Base-by-base conservation (phyloP, 2,329 filamentous ascomycete species). In the Epichloe glyceriae region DNA sequence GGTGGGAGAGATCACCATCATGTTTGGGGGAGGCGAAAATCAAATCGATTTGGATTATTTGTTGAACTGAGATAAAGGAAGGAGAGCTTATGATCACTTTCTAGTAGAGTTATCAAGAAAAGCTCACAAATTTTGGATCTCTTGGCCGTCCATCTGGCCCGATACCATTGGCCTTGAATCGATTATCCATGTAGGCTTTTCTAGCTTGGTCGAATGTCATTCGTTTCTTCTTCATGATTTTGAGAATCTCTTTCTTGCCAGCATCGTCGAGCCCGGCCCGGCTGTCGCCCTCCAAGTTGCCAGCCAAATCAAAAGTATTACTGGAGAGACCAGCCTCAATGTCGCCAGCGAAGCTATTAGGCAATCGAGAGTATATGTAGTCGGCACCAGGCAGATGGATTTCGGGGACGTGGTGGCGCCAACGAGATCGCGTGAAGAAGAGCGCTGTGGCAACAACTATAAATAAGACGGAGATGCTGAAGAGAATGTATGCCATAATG, bases 91-190 rank as follows among this genome's bases (percentile, higher is more conserved):
- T 19, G 7, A 46, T 30, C 20, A 17, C 20, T 8, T n/a, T 19
- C 3, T 26, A 22, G 11, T 37, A 22, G 14, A 33, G 11, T 38
- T 6, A 15, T 66, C 56, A 71, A 44, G 69, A 71, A 69, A 97
- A 97, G 64, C 87, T 94, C 53, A 97, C 89, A 64, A 95, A 95
- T 73, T 96, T 96, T 55, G 90, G 89, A 72, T 97, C 91, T 64
- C 82, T 78, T 55, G 93, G 93, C 59, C 83, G 72, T 4, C 93
- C 93, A 67, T 98, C 93, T 5, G 86, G 77, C 1, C 83, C 88
- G 64, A 98, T 96, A 48, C 87, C 86, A 61, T 95, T 88, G 64
- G 83, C 88, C 64, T 81, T 82, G 70, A 98, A 95, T 52, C 83
- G 75, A 60, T 86, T 81, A 71, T 96, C 86, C 70, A 89, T 93